A percentile compares a stretch with the other conserved stretches of the same genome.
Evolutionary conservation across 1,139 yeast species (phyloP).

Genomic region (Sugiyamaella xylanicola): DNA sequence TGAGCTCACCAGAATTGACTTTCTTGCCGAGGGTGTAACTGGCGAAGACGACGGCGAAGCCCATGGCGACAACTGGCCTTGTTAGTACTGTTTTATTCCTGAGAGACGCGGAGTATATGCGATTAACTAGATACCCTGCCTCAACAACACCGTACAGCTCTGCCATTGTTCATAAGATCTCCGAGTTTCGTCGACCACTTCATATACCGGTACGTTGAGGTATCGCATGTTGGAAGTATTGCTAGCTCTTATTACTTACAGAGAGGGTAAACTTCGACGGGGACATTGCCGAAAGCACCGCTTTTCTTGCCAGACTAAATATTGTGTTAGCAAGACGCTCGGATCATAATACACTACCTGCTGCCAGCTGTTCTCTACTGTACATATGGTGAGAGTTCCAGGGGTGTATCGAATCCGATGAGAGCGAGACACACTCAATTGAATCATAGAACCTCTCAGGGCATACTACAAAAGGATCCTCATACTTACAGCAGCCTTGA

Average conservation of each 20-base stretch:
- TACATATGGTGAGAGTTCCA: too few species aligned
- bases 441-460: neutral
- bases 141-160: too few species aligned
- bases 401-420: neutral
- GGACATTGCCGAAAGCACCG: slow-evolving; percentile 24
- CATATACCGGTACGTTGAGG: neutral
- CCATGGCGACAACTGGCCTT: slow-evolving; percentile 37
- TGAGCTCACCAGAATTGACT: slow-evolving; percentile 35
- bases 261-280: slow-evolving; percentile 40
- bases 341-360: too few species aligned
- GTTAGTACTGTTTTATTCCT: too few species aligned
- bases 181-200: too few species aligned
- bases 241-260: slow-evolving; percentile 29
- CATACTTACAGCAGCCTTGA: slow-evolving; percentile 37
- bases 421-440: too few species aligned
- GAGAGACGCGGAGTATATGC: too few species aligned
- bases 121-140: too few species aligned
- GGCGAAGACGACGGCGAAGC: slow-evolving; percentile 36
- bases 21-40: slow-evolving; percentile 34
- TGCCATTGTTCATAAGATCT: too few species aligned
- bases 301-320: slow-evolving; percentile 26
- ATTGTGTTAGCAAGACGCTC: neutral
- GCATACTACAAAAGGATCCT: neutral
- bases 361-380: too few species aligned
- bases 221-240: neutral